Base-by-base conservation (phyloP, 1,284 basidiomycete genomes). In the Irpex sp. region DNA sequence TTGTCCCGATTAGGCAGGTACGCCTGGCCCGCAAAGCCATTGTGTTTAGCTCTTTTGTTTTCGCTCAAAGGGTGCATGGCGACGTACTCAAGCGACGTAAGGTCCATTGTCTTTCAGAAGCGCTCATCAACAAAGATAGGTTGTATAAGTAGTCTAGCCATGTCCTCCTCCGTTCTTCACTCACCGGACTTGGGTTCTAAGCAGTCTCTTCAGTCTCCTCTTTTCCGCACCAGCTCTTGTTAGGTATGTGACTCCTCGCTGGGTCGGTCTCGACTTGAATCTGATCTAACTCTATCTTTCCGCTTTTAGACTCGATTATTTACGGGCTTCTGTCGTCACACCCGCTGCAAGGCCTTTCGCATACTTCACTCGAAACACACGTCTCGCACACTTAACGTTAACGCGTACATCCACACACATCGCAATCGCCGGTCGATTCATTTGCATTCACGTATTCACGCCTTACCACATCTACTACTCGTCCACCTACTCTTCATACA, bases 371-470 rank as follows among this genome's bases (percentile, higher is more conserved):
- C 67, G 53, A 26, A 11, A 68, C 69, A 68, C 67, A 51, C 47
- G 37, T 26, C 37, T 9, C 37, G 56, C 59, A 51, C 49, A 50
- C 36, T 54, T 55, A 26, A 61, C 46, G 63, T 69, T 66, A 66
- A 67, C 69, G 65, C 62, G 65, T 64, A 58, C 65, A 66, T 59
- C 66, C 69, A 55, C 64, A 66, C 66, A 64, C 68, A 62, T 64
- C 68, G 68, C 69, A 75, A 85, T 90, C 88, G 88, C 88, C 81
- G 88, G 85, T 80, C 88, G 88, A 90, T 78, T 54, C 53, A 50
- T 54, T 7, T 35, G 53, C 21, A 54, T 21, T 54, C 53, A 76
- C 68, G 70, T 67, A 66, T 69, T 69, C 63, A 67, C 67, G 64
- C 67, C 61, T 59, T 65, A 59, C 61, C 63, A 43, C 60, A 62